Conservation (phyloP, 108 stramenopile species). For the Fragilaria radians region DNA sequence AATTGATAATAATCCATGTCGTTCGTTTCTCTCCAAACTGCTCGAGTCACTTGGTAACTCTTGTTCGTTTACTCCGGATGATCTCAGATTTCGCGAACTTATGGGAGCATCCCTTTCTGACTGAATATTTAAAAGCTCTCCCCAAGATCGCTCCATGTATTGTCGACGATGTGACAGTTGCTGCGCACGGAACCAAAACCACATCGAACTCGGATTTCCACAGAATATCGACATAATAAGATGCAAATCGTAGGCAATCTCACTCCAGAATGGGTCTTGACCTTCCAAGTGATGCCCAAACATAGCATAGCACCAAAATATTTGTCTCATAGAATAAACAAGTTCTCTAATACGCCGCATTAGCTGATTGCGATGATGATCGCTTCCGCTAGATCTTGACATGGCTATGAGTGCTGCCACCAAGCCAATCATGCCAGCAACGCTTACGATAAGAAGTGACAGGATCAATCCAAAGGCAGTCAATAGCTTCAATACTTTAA, state of each 20-base stretch:
- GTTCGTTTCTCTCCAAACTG: conserved; percentile 6
- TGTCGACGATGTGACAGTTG: conserved; percentile 34
- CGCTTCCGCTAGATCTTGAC: conserved; percentile 36
- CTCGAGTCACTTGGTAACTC: conserved; percentile 18
- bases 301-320: conserved; percentile 79
- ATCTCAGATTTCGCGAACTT: not conserved
- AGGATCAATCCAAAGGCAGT: conserved; percentile 81
- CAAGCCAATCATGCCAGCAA: conserved; percentile 51
- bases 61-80: conserved; percentile 6
- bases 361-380: conserved; percentile 23
- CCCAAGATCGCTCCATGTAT: conserved; percentile 28
- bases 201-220: conserved; percentile 53
- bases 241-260: conserved; percentile 68
- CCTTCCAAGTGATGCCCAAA: conserved; percentile 30
- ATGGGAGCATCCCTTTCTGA: not conserved
- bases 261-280: conserved; percentile 69
- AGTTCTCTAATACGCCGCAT: conserved; percentile 46
- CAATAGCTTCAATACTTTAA: conserved; percentile 50
- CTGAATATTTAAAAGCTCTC: conserved; percentile 2
- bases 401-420: conserved; percentile 71
- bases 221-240: conserved; percentile 57
- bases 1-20: conserved; percentile 60
- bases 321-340: conserved; percentile 56
- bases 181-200: conserved; percentile 60
- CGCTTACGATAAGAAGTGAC: conserved; percentile 53